Percentiles rank a stretch among this genome's conserved stretches.
Conservation (phyloP, 441 rosid species). For the Raphanus hybrid region DNA sequence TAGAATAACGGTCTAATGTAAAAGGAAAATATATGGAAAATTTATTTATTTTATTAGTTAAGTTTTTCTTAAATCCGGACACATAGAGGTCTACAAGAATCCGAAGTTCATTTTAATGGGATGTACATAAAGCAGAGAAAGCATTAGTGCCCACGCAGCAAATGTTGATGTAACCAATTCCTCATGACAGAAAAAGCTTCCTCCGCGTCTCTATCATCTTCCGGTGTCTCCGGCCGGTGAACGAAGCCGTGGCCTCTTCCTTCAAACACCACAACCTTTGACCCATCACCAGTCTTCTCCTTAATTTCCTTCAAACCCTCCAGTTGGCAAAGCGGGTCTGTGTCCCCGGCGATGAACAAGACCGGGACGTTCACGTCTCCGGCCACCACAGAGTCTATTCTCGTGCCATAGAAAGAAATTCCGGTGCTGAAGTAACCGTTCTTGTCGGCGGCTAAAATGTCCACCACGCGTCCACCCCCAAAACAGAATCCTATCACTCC, state of each 20-base stretch:
- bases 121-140: neutral
- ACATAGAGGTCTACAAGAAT: neutral
- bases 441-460: slow-evolving; percentile 60
- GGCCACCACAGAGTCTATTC: slow-evolving; percentile 57
- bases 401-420: slow-evolving; percentile 85
- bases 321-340: slow-evolving; percentile 69
- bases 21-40: too few relatives aligned
- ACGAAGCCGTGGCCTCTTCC: slow-evolving; percentile 82
- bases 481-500: slow-evolving; percentile 83
- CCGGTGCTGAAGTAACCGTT: slow-evolving; percentile 61
- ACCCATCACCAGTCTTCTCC: slow-evolving; percentile 53
- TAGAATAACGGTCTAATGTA: too few relatives aligned
- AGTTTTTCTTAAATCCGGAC: too few relatives aligned
- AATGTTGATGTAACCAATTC: slow-evolving; percentile 67
- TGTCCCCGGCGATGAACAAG: slow-evolving; percentile 71
- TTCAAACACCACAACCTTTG: slow-evolving; percentile 58
- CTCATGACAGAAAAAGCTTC: slow-evolving; percentile 65
- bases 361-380: slow-evolving; percentile 66
- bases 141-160: slow-evolving; percentile 23
- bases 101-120: neutral
- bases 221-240: slow-evolving; percentile 70
- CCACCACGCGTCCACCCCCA: slow-evolving; percentile 76
- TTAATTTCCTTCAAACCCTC: slow-evolving; percentile 49
- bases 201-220: slow-evolving; percentile 84
- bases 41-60: too few relatives aligned